Evolutionary conservation across 2,329 filamentous ascomycete genomes (phyloP).

Genomic region (Cladophialophora exuberans): DNA sequence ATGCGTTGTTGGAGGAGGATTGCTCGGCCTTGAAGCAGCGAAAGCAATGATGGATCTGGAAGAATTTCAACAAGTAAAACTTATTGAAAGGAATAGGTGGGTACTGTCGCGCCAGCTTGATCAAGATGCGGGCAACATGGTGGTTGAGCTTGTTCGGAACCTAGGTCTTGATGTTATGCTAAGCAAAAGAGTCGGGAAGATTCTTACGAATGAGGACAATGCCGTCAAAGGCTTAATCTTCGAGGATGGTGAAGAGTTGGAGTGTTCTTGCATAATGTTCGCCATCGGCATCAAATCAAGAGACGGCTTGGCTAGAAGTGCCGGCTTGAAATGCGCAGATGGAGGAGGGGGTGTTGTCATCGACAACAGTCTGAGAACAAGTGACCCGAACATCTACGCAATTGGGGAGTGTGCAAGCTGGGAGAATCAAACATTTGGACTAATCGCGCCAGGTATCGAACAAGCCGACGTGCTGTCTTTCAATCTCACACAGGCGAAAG

Average conservation of each 20-base stretch:
- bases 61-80: constrained; percentile 71
- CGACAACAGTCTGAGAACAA: constrained; percentile 68
- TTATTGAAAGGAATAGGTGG: constrained; percentile 83
- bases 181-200: constrained; percentile 72
- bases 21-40: constrained; percentile 84
- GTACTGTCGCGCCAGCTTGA: constrained; percentile 83
- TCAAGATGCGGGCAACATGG: constrained; percentile 76
- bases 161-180: constrained; percentile 80
- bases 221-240: constrained; percentile 75
- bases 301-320: constrained; percentile 72
- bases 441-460: constrained; percentile 87
- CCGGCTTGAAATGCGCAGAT: constrained; percentile 73
- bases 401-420: constrained; percentile 91
- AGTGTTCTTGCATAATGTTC: constrained; percentile 83
- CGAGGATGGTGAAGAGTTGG: constrained; percentile 76
- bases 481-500: constrained; percentile 82
- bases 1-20: constrained; percentile 78
- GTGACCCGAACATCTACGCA: constrained; percentile 73
- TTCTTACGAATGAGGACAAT: constrained; percentile 69
- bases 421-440: constrained; percentile 82
- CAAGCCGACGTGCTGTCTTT: constrained; percentile 92
- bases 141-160: constrained; percentile 77
- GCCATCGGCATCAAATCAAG: constrained; percentile 83
- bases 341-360: constrained; percentile 77
- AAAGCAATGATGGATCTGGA: constrained; percentile 89